Evolutionary conservation across 2,329 filamentous ascomycete genomes (phyloP), one percentile per base, ranked within the genome.

Genomic region (Emergomyces orientalis): DNA sequence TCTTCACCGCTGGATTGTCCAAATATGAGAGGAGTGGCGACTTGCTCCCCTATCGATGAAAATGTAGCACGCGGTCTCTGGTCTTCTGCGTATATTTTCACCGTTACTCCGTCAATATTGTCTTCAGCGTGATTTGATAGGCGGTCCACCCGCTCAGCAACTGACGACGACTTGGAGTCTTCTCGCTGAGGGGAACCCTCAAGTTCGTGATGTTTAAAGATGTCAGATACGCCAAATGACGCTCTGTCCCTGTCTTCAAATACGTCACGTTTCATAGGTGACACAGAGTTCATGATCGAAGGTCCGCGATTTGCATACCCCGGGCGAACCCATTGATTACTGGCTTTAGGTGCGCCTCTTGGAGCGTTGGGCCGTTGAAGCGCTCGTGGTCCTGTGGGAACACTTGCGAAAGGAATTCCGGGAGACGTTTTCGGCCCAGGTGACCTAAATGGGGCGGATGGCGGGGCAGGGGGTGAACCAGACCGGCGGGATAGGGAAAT

Each of bases 351-450:
- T 22, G 69, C 67, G 7, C 70, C 70, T 34, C 74, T 70, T 13
- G 73, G 70, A 17, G 68, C 68, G 43, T 71, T 64, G 8, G 69
- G 68, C 57, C 73, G 71, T 63, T 74, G 72, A 55, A 74, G 69
- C 7, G 75, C 76, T 59, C 76, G 75, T 41, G 76, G 76, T 3
- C 75, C 76, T 9, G 75, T 78, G 14, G 76, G 76, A 25, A 78
- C 74, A 41, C 66, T 74, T 11, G 73, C 70, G 32, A 72, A 65
- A 56, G 71, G 69, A 68, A 74, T 72, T 14, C 70, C 70, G 25
- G 76, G 75, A 3, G 76, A 77, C 6, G 74, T 76, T 13, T 71
- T 71, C 1, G 71, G 67, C 61, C 71, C 69, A 22, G 41, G 32
- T 55, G 62, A 30, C 64, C 62, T 32, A 60, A 61, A 39, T 11